These are phyloP conservation scores for Aspergillus nomiae DNA, from an alignment of 2,329 filamentous ascomycete genomes.

Conservation along the genomic window DNA sequence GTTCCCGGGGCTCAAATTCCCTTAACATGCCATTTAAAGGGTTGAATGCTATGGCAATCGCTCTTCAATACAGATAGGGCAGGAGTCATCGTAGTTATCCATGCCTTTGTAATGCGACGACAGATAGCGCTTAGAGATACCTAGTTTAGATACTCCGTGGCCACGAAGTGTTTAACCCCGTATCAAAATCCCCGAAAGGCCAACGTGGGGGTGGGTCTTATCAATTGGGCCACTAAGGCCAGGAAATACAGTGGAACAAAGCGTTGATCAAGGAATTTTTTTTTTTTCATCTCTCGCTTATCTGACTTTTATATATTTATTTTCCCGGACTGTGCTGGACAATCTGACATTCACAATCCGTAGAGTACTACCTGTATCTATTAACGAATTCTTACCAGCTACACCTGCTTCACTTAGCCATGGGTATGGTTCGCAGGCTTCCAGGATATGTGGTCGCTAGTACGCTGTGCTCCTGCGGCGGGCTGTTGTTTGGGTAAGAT, in stretches of 20 bases:
- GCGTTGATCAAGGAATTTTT: background rate
- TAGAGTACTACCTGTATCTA: no score
- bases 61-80: background rate
- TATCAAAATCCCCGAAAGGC: background rate
- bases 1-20: background rate
- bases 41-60: no score
- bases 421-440: slow-evolving; percentile 12
- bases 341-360: background rate
- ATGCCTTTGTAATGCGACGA: background rate
- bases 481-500: slow-evolving; percentile 21
- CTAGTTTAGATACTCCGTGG: background rate
- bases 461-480: slow-evolving; percentile 23
- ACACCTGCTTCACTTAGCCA: background rate
- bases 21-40: background rate
- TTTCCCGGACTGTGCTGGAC: background rate
- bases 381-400: background rate
- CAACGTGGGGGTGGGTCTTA: slow-evolving; percentile 1
- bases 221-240: background rate
- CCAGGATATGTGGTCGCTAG: slow-evolving; percentile 23
- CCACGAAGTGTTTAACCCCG: background rate
- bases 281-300: background rate
- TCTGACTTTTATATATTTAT: background rate
- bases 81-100: background rate
- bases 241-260: background rate
- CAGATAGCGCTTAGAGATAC: background rate